Base-by-base conservation (phyloP, 1,139 yeast species). In the Debaryomycetaceae sp. region DNA sequence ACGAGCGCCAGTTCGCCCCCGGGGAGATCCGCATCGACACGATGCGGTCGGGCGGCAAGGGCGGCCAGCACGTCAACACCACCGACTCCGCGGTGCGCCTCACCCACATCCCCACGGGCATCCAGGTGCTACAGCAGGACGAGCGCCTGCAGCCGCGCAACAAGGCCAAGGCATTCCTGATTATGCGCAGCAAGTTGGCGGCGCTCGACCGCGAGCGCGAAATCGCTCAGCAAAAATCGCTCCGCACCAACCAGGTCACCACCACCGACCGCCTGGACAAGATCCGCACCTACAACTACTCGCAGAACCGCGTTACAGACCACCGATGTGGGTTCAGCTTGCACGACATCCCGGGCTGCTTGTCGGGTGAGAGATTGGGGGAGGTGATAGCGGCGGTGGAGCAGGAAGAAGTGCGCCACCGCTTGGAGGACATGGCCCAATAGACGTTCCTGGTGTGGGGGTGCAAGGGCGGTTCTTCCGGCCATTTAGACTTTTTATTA, bases 51-150 rank as follows among this genome's bases (percentile, higher is more conserved):
- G 79, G 96, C 33, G 99, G 98, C 3, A 83, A 94, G 42, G 99
- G 99, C 34, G 99, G 99, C 0, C 99, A 91, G 58, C 98, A 93
- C 52, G 99, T 91, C 29, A 91, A 93, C 51, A 91, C 96, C 13
- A 91, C 98, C 0, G 98, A 91, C 53, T 86, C 96, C 1, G 99
- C 98, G 0, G 97, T 91, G 13, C 70, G 98, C 45, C 61, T 93
- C 23, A 88, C 93, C 0, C 99, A 91, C 58, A 66, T 83, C 13
- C 97, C 98, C 2, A 80, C 96, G 0, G 96, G 97, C 3, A 78
- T 86, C 27, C 80, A 78, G 10, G 96, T 91, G 3, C 70, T 78
- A 34, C 94, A 91, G 66, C 98, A 93, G 53, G 96, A 91, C 51
- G 96, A 88, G 49, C 63, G 99, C 40, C 88, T 96, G 0, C 99